Conservation (phyloP, 2,329 filamentous ascomycete species). For the Ceratocystis diversiconidia region DNA sequence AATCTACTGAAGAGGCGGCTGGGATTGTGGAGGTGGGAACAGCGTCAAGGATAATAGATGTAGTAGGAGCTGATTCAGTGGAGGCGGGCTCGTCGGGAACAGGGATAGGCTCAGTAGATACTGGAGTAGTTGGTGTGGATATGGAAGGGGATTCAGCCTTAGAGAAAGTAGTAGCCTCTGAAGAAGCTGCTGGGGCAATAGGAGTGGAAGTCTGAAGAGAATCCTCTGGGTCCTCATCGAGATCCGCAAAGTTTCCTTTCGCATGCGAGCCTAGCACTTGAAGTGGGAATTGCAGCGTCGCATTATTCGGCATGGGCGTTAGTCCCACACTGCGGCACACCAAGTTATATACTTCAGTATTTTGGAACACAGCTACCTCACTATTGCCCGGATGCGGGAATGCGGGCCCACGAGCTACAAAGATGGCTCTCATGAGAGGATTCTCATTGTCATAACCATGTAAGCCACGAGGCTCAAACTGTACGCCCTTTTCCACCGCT, state of each 20-base stretch:
- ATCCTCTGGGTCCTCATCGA: conserved; percentile 39
- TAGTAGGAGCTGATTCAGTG: neutral
- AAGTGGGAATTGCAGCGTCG: conserved; percentile 62
- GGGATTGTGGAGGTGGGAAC: neutral
- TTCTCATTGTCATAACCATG: conserved; percentile 95
- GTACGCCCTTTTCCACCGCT: conserved; percentile 27
- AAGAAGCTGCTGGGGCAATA: conserved; percentile 9
- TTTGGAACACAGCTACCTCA: conserved; percentile 71
- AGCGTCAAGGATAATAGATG: neutral
- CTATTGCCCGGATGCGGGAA: conserved; percentile 79
- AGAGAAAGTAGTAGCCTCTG: conserved; percentile 20
- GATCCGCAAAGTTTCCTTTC: conserved; percentile 32
- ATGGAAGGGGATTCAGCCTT: neutral
- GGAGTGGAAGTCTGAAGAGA: neutral
- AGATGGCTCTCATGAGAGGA: conserved; percentile 91
- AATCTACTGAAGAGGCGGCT: neutral
- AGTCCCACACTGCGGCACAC: conserved; percentile 77
- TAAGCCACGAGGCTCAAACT: conserved; percentile 69
- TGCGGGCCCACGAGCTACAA: conserved; percentile 78
- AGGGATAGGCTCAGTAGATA: conserved; percentile 20
- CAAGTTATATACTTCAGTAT: conserved; percentile 89
- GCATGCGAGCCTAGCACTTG: conserved; percentile 49
- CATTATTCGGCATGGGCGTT: conserved; percentile 65
- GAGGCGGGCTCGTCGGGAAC: neutral
- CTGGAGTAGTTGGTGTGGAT: conserved; percentile 14